phyloP scores from a whole-genome alignment of 164 flowering plant genomes.

The Kalanchoe fedtschenkoi region DNA sequence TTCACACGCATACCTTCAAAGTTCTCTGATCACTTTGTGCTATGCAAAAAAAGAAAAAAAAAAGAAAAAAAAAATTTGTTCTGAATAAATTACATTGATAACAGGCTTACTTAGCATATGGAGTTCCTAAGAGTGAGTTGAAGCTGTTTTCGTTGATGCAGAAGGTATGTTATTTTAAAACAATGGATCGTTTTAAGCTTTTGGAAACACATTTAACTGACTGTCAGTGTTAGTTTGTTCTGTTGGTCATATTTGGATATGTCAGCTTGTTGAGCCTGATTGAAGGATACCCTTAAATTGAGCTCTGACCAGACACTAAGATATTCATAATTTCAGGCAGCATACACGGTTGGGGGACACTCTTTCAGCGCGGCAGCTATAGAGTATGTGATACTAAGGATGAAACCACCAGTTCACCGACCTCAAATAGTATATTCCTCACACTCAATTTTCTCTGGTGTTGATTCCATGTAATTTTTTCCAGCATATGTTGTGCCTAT shows the following conservation, averaged over 20 bases:
- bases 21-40: too few species aligned
- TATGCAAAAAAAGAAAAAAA: too few species aligned
- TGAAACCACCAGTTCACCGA: conserved; percentile 71
- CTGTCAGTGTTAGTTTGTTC: too few species aligned
- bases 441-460: neutral
- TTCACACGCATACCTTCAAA: too few species aligned
- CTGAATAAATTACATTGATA: neutral
- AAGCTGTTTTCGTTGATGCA: conserved; percentile 78
- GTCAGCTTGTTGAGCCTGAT: too few species aligned
- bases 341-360: conserved; percentile 73
- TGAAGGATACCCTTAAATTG: neutral
- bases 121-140: conserved; percentile 65
- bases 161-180: conserved; percentile 44
- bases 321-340: conserved; percentile 39
- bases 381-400: conserved; percentile 62
- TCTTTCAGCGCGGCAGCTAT: conserved; percentile 62
- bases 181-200: too few species aligned
- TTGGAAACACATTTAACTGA: too few species aligned
- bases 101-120: conserved; percentile 82
- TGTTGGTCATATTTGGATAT: too few species aligned
- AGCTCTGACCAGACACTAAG: neutral
- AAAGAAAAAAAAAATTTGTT: too few species aligned
- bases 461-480: too few species aligned
- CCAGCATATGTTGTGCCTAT: too few species aligned
- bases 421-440: conserved; percentile 55